Evolutionary conservation across 1,284 basidiomycete genomes (phyloP).

Genomic region (Ganoderma leucocontextum): DNA sequence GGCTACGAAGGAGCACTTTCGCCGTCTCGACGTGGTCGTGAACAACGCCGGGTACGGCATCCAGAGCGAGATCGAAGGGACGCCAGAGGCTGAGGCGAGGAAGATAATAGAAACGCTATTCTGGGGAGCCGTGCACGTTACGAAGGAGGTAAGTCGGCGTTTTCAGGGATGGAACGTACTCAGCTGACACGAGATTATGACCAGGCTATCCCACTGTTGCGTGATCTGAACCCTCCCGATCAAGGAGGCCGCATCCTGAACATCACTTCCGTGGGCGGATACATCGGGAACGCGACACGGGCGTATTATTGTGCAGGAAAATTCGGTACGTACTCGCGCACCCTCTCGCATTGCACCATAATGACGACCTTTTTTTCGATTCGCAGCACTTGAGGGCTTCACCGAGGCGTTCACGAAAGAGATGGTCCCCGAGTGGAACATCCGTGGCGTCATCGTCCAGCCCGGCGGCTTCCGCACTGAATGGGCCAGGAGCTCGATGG

Average conservation of each 20-base stretch:
- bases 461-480: constrained; percentile 30
- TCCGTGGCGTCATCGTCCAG: constrained; percentile 42
- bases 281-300: constrained; percentile 33
- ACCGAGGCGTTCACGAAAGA: constrained; percentile 44
- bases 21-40: constrained; percentile 53
- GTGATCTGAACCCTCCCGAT: constrained; percentile 47
- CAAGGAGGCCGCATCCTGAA: constrained; percentile 46
- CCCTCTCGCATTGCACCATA: neutral
- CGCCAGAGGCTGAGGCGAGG: constrained; percentile 43
- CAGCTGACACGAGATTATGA: neutral
- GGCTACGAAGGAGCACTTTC: constrained; percentile 44
- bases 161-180: neutral
- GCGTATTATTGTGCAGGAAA: constrained; percentile 45
- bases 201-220: constrained; percentile 47
- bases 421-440: constrained; percentile 51
- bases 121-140: constrained; percentile 47
- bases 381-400: constrained; percentile 41
- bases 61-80: constrained; percentile 47
- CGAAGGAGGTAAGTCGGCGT: constrained; percentile 25
- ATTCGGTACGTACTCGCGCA: neutral
- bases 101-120: constrained; percentile 47
- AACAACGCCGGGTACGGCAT: constrained; percentile 50
- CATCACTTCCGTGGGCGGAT: constrained; percentile 40
- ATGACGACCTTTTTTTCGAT: neutral
- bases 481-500: constrained; percentile 2